Evolutionary conservation across 495 filamentous ascomycete genomes (phyloP).

Genomic region (Amphirosellinia nigrospora): DNA sequence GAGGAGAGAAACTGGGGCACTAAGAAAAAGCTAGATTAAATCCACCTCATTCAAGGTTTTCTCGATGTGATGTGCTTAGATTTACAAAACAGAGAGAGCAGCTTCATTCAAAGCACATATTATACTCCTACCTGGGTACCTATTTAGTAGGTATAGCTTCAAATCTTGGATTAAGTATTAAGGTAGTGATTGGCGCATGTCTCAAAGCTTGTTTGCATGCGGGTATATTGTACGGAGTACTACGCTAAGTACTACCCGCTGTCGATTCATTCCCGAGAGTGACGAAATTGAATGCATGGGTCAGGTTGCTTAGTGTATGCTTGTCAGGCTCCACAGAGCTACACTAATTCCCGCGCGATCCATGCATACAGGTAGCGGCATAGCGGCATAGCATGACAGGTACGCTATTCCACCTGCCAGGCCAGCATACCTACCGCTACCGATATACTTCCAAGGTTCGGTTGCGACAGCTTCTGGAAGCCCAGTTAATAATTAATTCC

Average conservation of each 20-base stretch:
- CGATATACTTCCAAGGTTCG: neutral
- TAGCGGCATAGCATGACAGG: too few species aligned
- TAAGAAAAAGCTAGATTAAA: neutral
- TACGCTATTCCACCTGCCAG: neutral
- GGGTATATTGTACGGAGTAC: neutral
- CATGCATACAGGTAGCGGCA: neutral
- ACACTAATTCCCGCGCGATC: conserved; percentile 7
- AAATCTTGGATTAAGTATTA: neutral
- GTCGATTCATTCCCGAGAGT: conserved; percentile 6
- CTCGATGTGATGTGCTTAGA: neutral
- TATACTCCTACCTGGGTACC: neutral
- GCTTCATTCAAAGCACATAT: neutral
- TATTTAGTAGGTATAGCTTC: neutral
- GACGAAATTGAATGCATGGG: conserved; percentile 9
- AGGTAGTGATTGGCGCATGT: neutral
- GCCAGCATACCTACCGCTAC: neutral
- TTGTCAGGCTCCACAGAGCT: neutral
- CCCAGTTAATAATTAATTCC: conserved; percentile 11
- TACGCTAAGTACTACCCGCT: neutral
- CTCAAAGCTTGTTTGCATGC: neutral
- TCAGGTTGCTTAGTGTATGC: neutral
- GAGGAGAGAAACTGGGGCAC: too few species aligned
- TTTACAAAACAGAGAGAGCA: neutral
- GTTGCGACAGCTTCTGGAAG: conserved; percentile 9
- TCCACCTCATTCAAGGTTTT: neutral